Percentiles rank a stretch among this genome's conserved stretches.
phyloP scores from a whole-genome alignment of 2,329 filamentous ascomycete species.

The Coniochaeta ligniaria region DNA sequence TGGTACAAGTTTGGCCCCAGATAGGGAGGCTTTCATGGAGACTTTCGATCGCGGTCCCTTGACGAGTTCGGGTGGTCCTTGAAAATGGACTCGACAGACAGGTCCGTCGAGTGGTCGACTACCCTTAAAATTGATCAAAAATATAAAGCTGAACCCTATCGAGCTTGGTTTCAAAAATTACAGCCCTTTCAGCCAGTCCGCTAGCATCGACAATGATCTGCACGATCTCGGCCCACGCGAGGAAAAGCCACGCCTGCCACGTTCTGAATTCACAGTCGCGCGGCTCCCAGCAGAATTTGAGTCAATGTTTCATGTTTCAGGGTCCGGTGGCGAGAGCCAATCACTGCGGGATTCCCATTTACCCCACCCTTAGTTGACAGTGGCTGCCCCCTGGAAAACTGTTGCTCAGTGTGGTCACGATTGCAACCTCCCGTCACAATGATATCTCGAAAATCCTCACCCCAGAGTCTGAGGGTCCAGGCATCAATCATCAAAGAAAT shows the following conservation, averaged over 20 bases:
- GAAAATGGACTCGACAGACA: no score
- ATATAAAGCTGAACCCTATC: no score
- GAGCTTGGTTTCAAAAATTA: background rate
- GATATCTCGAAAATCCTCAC: background rate
- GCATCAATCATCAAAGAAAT: background rate
- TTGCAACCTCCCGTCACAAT: background rate
- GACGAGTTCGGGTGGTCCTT: no score
- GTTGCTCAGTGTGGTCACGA: background rate
- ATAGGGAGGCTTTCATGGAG: no score
- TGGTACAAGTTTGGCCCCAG: background rate
- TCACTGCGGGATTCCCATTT: background rate
- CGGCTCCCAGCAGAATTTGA: slow-evolving; percentile 7
- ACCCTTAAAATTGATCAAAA: no score
- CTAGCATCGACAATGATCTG: background rate
- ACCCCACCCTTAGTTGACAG: background rate
- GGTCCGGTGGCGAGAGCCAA: background rate
- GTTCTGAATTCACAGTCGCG: slow-evolving; percentile 4
- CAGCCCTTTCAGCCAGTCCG: background rate
- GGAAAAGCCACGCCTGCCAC: no score
- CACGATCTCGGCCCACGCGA: background rate
- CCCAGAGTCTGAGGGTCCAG: background rate
- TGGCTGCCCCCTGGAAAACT: background rate
- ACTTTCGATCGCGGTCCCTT: no score
- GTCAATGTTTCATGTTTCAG: slow-evolving; percentile 10
- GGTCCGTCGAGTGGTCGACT: no score